These are phyloP conservation scores for Lasiodiplodia sp. DNA, from an alignment of 2,329 filamentous ascomycete species.

Conservation along the genomic window DNA sequence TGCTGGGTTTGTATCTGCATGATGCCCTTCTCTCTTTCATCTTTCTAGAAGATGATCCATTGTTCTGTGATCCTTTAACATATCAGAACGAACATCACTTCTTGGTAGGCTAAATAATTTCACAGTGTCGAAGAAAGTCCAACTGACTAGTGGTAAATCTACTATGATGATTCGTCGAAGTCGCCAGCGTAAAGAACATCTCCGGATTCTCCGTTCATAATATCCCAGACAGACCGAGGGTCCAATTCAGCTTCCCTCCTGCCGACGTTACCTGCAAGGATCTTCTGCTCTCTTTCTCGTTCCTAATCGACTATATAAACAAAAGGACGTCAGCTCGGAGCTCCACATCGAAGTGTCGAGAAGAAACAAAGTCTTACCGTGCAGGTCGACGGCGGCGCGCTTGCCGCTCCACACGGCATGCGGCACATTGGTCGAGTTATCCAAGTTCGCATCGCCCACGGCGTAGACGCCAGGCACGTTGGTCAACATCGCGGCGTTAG, in stretches of 20 bases:
- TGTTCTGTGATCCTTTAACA: too few relatives aligned
- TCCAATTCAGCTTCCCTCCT: not conserved
- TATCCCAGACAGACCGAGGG: not conserved
- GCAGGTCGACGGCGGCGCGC: conserved; percentile 13
- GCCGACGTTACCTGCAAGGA: not conserved
- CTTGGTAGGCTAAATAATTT: too few relatives aligned
- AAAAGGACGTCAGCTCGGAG: not conserved
- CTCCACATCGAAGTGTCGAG: not conserved
- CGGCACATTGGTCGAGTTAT: conserved; percentile 23
- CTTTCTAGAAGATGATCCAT: too few relatives aligned
- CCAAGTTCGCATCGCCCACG: conserved; percentile 14
- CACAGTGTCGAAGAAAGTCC: too few relatives aligned
- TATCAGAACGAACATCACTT: too few relatives aligned
- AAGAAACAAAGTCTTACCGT: not conserved
- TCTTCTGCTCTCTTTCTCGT: not conserved
- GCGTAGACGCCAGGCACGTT: conserved; percentile 21
- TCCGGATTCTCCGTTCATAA: conserved; percentile 6
- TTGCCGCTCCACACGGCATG: conserved; percentile 21
- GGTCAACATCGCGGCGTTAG: conserved; percentile 8
- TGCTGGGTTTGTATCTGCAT: too few relatives aligned
- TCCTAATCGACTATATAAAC: not conserved
- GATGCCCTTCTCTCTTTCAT: too few relatives aligned
- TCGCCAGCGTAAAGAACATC: conserved; percentile 5
- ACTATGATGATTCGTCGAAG: not conserved
- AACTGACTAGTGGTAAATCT: too few relatives aligned